Base-by-base conservation (phyloP, 371 early-diverging fungal species). In the Amoeboradix gromovi region DNA sequence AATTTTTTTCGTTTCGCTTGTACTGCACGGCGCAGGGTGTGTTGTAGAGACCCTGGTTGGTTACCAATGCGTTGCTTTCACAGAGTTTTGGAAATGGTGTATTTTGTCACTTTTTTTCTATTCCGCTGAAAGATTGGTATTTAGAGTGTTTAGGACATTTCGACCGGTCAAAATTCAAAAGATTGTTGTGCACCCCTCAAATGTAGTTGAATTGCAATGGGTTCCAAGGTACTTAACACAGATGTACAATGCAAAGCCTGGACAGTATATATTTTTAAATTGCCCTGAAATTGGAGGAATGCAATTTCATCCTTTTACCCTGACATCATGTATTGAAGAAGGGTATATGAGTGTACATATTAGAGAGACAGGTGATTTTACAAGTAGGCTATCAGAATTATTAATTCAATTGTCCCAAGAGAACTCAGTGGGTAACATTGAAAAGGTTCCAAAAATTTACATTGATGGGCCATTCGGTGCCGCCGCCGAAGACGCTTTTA, bases 391-490 rank as follows among this genome's bases (percentile, higher is more conserved):
- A 28, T 67, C 29, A 27, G 27, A 67, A 28, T 67, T 27, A 27
- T 67, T 27, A 12, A 27, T 28, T 17, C n/a, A 65, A 17, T n/a
- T 65, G 17, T 65, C 17, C 17, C 65, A 65, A n/a, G 65, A 65
- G 17, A 27, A 27, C 29, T 67, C 67, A 28, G 28, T 28, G 5
- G 67, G 28, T 29, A 67, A 27, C 67, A 27, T 5, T 27, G 67
- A 67, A 16, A 16, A 5, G 5, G 66, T 81, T 29, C 85, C 90
- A 12, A 74, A 78, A 28, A 79, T 90, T 71, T 80, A 85, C 84
- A 76, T 91, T 48, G 91, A 91, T 74, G 91, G 91, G 28, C 89
- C 89, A 2, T 91, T 86, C 75, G 90, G 90, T 17, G 80, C 86
- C 28, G 87, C 90, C 0, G 82, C 84, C 1, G 90, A 90, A 74